Evolutionary conservation across 192 early-diverging fungal species (phyloP), one percentile per base, ranked within the genome.

Genomic region (Coemansia sp.): DNA sequence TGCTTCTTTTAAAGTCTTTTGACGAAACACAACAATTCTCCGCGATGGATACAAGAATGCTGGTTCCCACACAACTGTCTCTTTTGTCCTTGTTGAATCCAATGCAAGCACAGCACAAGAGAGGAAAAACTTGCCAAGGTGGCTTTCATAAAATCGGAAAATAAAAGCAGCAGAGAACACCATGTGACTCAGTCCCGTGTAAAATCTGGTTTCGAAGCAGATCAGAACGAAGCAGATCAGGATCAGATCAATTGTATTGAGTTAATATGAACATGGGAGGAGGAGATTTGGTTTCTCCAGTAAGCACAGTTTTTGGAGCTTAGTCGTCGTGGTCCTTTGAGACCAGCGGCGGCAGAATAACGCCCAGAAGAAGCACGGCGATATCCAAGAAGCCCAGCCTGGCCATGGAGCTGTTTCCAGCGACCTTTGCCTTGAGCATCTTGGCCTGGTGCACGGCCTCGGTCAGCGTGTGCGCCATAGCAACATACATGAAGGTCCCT

Each of bases 401-500:
- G 4, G 34, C 34, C 34, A 36, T 36, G 1, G 34, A 6, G 34
- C 34, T 36, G 13, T 36, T 36, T 36, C 34, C 34, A 11, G 34
- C 13, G 34, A 36, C 62, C 25, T 56, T 62, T 5, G 70, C 75
- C 19, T 65, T 62, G 41, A 74, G 50, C 3, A 8, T 4, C 45
- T 66, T 74, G 5, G 77, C 77, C 44, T 72, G 70, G 27, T 63
- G 57, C 41, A 83, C 62, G 40, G 89, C 84, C 72, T 92, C 90
- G 0, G 88, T 84, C 60, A 92, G 66, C 8, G 89, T 86, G 58
- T 92, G 90, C n/a, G 88, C 78, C 72, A 94, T 93, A 0, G 96
- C 92, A 6, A 96, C 96, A 65, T 98, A 98, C 25, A 96, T 72
- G 67, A 98, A 92, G 0, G 88, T 91, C 15, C 90, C 89, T 0